Percentiles rank a stretch among this genome's conserved stretches.
Evolutionary conservation across 2,329 filamentous ascomycete genomes (phyloP).

Genomic region (Allantophomopsis cytisporea): DNA sequence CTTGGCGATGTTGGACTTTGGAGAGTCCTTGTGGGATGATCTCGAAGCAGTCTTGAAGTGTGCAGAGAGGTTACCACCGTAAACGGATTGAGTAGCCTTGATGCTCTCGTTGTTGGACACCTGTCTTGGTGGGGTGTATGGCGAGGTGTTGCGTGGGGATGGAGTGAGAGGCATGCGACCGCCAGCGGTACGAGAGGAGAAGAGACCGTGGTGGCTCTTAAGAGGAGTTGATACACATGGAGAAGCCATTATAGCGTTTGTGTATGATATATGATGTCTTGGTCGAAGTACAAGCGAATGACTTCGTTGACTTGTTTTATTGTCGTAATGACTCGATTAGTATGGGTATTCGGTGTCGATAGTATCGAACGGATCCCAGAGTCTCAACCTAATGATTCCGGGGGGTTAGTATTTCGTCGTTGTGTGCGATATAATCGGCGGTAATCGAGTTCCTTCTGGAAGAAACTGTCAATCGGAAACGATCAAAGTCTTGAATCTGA

Average conservation of each 20-base stretch:
- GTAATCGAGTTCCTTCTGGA: slow-evolving; percentile 29
- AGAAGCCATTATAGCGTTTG: slow-evolving; percentile 61
- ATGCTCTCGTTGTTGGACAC: slow-evolving; percentile 37
- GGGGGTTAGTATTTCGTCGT: slow-evolving; percentile 32
- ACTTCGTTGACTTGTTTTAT: slow-evolving; percentile 24
- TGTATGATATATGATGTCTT: slow-evolving; percentile 19
- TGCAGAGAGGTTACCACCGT: slow-evolving; percentile 65
- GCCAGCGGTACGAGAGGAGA: slow-evolving; percentile 84
- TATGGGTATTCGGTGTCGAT: slow-evolving; percentile 9
- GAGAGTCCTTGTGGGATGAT: slow-evolving; percentile 65
- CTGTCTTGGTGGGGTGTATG: slow-evolving; percentile 59
- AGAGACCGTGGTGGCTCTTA: slow-evolving; percentile 89
- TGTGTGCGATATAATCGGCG: slow-evolving; percentile 34
- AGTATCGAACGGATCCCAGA: slow-evolving; percentile 39
- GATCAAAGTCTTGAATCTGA: slow-evolving; percentile 22
- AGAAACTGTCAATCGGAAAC: slow-evolving; percentile 29
- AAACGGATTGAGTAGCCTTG: slow-evolving; percentile 55
- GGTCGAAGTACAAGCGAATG: slow-evolving; percentile 34
- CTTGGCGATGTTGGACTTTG: slow-evolving; percentile 90
- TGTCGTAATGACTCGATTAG: slow-evolving; percentile 1
- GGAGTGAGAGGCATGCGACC: slow-evolving; percentile 91
- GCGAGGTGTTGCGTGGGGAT: slow-evolving; percentile 68
- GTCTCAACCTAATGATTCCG: slow-evolving; percentile 46
- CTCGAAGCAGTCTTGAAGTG: slow-evolving; percentile 61
- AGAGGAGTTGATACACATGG: slow-evolving; percentile 74